These are phyloP conservation scores for Dispira simplex DNA, from an alignment of 192 early-diverging fungal genomes.

Conservation along the genomic window DNA sequence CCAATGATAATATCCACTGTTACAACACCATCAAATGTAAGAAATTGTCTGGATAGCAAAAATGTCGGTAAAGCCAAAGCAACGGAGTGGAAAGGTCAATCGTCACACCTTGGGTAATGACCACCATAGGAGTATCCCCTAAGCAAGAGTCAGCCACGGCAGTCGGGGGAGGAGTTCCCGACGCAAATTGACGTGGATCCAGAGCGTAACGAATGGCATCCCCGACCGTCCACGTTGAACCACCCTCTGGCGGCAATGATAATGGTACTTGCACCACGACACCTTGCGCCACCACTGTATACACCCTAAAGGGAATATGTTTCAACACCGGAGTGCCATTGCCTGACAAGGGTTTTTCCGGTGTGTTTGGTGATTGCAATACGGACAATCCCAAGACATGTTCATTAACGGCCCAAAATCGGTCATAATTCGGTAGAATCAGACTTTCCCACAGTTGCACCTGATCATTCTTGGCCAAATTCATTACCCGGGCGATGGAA, in stretches of 20 bases:
- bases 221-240: not conserved
- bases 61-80: conserved; percentile 9
- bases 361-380: too few species aligned
- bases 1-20: not conserved
- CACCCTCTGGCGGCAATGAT: not conserved
- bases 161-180: not conserved
- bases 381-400: not conserved
- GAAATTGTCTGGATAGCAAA: conserved; percentile 4
- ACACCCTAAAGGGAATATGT: not conserved
- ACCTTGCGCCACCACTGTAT: not conserved
- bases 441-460: conserved; percentile 64
- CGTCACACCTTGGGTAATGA: not conserved
- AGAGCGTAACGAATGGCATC: conserved; percentile 1
- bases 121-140: not conserved
- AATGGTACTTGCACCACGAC: conserved; percentile 6
- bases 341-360: not conserved
- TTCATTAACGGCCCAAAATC: not conserved
- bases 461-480: conserved; percentile 67
- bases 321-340: not conserved
- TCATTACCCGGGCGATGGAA: conserved; percentile 74
- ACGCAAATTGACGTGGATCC: not conserved
- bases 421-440: not conserved
- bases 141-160: not conserved
- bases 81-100: not conserved
- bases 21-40: conserved; percentile 6